These are phyloP conservation scores for Elasticomyces elasticus DNA, from an alignment of 495 filamentous ascomycete species.

Conservation along the genomic window DNA sequence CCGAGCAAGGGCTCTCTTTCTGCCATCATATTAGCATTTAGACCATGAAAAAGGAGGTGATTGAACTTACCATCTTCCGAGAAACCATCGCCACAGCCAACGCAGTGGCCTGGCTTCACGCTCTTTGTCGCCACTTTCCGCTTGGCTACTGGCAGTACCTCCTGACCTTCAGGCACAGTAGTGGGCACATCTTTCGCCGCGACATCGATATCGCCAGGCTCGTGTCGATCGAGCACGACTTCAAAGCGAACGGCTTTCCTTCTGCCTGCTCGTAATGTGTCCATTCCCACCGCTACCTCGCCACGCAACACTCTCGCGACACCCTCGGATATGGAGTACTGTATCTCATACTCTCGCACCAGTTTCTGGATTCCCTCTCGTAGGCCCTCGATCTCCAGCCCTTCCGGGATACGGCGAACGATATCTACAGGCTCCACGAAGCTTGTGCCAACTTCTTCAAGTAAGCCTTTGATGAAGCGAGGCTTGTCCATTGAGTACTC, in stretches of 20 bases:
- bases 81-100: slow-evolving; percentile 19
- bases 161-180: slow-evolving; percentile 6
- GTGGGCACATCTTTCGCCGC: slow-evolving; percentile 15
- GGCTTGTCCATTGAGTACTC: slow-evolving; percentile 96
- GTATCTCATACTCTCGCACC: slow-evolving; percentile 87
- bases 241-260: slow-evolving; percentile 82
- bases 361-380: slow-evolving; percentile 73
- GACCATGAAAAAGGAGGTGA: not conserved
- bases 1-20: slow-evolving; percentile 49
- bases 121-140: slow-evolving; percentile 14
- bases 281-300: slow-evolving; percentile 78
- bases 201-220: slow-evolving; percentile 10
- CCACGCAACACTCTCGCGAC: slow-evolving; percentile 77
- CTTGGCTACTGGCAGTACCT: slow-evolving; percentile 15
- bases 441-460: slow-evolving; percentile 86
- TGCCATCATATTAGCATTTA: not conserved
- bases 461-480: slow-evolving; percentile 78
- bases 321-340: slow-evolving; percentile 79
- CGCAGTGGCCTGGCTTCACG: slow-evolving; percentile 22
- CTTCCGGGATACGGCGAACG: slow-evolving; percentile 81
- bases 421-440: slow-evolving; percentile 76
- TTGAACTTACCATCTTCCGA: slow-evolving; percentile 14
- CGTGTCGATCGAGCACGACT: slow-evolving; percentile 39
- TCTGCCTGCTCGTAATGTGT: slow-evolving; percentile 62
- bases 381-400: slow-evolving; percentile 81